These are phyloP conservation scores for Eucalyptus tenuipes DNA, from an alignment of 345 rosid genomes.

Conservation along the genomic window DNA sequence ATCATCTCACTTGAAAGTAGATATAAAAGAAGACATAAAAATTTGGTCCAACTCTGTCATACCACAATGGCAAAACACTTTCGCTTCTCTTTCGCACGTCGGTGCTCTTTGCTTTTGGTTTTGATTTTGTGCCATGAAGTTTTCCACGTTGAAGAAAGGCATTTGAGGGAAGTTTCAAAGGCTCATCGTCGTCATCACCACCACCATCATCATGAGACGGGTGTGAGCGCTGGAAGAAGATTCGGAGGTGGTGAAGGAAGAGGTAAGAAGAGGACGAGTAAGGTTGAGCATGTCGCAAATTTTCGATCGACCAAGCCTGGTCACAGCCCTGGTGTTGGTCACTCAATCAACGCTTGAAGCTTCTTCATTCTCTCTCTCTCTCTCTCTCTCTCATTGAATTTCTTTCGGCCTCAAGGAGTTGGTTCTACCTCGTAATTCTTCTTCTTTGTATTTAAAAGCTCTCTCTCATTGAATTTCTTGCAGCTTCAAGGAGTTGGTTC, in stretches of 20 bases:
- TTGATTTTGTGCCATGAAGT: slow-evolving; percentile 11
- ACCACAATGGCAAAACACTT: neutral
- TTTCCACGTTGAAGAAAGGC: neutral
- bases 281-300: slow-evolving; percentile 3
- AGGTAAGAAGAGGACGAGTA: slow-evolving; percentile 21
- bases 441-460: too few relatives aligned
- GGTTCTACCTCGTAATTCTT: too few relatives aligned
- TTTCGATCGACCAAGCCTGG: slow-evolving; percentile 26
- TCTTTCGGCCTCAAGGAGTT: neutral
- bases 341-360: slow-evolving; percentile 12
- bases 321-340: slow-evolving; percentile 37
- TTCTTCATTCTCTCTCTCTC: neutral
- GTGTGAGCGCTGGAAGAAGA: neutral
- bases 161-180: neutral
- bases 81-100: neutral
- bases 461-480: too few relatives aligned
- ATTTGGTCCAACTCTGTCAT: neutral
- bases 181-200: neutral
- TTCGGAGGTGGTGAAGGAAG: slow-evolving; percentile 9
- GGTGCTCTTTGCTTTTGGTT: neutral
- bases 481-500: too few relatives aligned
- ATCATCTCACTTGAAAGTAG: neutral
- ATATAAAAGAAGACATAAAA: neutral
- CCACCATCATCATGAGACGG: neutral
- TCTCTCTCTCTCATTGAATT: neutral